Conservation (phyloP, 345 rosid species). For the Acer campestre region DNA sequence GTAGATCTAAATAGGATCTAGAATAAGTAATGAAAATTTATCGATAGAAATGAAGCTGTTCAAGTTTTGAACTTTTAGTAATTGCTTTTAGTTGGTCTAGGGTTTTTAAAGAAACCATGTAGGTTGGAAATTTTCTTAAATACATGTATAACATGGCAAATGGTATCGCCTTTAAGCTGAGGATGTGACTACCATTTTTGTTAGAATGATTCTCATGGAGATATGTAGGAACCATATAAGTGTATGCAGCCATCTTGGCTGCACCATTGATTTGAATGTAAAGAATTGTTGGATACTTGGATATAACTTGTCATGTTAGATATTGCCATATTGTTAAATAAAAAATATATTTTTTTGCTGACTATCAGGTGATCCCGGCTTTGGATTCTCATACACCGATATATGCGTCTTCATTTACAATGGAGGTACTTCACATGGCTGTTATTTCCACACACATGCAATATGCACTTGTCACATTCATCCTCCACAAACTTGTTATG, state of each 20-base stretch:
- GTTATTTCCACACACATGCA: background rate
- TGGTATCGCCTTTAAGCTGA: background rate
- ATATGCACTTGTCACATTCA: background rate
- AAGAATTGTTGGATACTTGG: background rate
- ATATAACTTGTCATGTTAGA: background rate
- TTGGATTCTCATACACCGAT: slow-evolving; percentile 84
- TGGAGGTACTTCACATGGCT: slow-evolving; percentile 67
- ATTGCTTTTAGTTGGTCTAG: background rate
- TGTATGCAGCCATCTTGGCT: background rate
- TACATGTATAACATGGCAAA: background rate
- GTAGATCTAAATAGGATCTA: background rate
- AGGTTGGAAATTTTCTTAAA: background rate
- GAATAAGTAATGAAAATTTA: background rate
- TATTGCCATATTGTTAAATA: slow-evolving; percentile 5
- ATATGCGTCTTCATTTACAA: slow-evolving; percentile 93
- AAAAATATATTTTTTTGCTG: slow-evolving; percentile 18
- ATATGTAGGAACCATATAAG: background rate
- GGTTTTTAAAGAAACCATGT: background rate
- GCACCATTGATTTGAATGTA: background rate
- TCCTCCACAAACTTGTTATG: background rate
- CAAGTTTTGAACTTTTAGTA: background rate
- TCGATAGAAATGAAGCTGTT: background rate
- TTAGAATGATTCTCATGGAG: background rate
- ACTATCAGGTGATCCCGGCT: slow-evolving; percentile 88
- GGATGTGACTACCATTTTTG: background rate